These are phyloP conservation scores for Salix brachista DNA, from an alignment of 345 rosid genomes.

Conservation along the genomic window DNA sequence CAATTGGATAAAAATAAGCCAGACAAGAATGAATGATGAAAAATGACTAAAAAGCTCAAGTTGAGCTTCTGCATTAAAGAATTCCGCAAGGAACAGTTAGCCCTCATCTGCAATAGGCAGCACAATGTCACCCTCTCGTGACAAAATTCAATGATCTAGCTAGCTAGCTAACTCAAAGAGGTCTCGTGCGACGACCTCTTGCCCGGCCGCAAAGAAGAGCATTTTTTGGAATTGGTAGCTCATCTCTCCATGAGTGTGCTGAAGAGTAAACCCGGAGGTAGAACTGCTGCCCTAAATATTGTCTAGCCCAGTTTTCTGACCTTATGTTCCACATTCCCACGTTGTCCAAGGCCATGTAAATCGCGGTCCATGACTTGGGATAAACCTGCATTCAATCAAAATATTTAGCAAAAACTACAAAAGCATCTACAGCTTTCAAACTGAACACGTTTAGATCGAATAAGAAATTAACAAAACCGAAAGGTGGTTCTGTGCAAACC, in stretches of 20 bases:
- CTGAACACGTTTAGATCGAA: too few relatives aligned
- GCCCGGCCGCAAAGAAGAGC: constrained; percentile 61
- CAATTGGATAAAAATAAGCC: neutral
- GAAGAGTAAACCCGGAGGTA: constrained; percentile 50
- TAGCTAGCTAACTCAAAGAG: constrained; percentile 22
- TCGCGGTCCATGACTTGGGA: constrained; percentile 65
- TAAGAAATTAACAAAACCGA: too few relatives aligned
- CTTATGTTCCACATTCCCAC: constrained; percentile 77
- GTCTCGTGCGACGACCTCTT: constrained; percentile 70
- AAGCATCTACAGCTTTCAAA: neutral
- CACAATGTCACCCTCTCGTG: constrained; percentile 55
- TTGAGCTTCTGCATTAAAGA: constrained; percentile 20
- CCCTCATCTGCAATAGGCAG: neutral
- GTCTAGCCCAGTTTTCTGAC: constrained; percentile 64
- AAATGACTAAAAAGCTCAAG: constrained; percentile 16
- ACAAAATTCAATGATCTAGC: constrained; percentile 16
- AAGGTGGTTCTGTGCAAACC: constrained; percentile 23
- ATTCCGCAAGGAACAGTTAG: constrained; percentile 2
- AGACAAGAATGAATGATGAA: neutral
- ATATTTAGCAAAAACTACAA: neutral
- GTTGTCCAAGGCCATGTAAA: constrained; percentile 63
- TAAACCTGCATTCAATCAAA: constrained; percentile 41
- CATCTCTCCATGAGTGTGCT: constrained; percentile 60
- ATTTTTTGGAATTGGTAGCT: constrained; percentile 53
- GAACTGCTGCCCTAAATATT: constrained; percentile 63